Evolutionary conservation across 352 stramenopile species (phyloP), one percentile per base, ranked within the genome.

Genomic region (Phytophthora ramorum): DNA sequence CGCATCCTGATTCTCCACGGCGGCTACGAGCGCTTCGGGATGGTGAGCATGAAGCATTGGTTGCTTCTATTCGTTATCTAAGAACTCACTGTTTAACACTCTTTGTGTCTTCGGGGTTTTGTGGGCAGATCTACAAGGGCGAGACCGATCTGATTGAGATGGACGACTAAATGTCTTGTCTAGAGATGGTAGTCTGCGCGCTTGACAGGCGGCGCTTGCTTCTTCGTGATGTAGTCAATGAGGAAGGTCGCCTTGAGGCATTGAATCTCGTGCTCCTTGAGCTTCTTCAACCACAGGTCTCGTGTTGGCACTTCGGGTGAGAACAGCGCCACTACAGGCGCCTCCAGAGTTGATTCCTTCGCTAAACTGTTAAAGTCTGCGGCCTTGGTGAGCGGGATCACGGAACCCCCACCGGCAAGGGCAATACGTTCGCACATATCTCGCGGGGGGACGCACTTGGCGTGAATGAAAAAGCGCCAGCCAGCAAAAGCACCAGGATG

Each of bases 181-280:
- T 85, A 91, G 52, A 92, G 48, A 40, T 59, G 52, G 45, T 91
- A 95, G 58, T 82, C 73, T 40, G 81, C 65, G 9, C 75, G 68
- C 50, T 78, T 73, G 13, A 84, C 79, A 14, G 67, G 77, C 44
- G 78, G 77, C 14, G 65, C 62, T 62, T 93, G 88, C 61, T 94
- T 78, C 69, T 95, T 96, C 24, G 88, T 94, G 51, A 96, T 73
- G 57, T 85, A 92, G 56, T 96, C 88, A 73, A 96, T 92, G 26
- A 96, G 73, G 48, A 96, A 95, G 32, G 62, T 85, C 3, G 86
- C 85, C 51, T 90, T 92, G 61, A 95, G 66, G 66, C 85, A 90
- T 58, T 87, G 76, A 14, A 96, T 66, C n/a, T 83, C 73, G 35
- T 83, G 69, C 13, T 65, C 60, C 46, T 79, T 79, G 26, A 93